Conservation (phyloP, 2,329 filamentous ascomycete genomes). For the Eutypa lata region DNA sequence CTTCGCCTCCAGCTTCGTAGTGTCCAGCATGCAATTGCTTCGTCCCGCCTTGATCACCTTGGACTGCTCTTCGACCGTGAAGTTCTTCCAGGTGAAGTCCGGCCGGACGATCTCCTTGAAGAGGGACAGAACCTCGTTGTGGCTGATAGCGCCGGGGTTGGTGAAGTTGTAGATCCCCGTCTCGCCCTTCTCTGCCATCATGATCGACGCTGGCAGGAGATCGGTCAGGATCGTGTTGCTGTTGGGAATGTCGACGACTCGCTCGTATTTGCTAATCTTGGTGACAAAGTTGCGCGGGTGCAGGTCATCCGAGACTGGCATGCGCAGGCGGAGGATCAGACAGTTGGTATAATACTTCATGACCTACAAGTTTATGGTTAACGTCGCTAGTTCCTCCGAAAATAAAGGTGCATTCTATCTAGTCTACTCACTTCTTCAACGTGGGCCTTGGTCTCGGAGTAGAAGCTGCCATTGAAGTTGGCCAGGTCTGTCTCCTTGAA, state of each 20-base stretch:
- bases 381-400: not conserved
- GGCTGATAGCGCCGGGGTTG: conserved; percentile 68
- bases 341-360: conserved; percentile 60
- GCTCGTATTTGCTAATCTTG: conserved; percentile 64
- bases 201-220: conserved; percentile 58
- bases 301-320: conserved; percentile 67
- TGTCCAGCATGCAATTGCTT: conserved; percentile 64
- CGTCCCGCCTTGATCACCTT: conserved; percentile 66
- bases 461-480: conserved; percentile 67
- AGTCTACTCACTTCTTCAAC: conserved; percentile 54
- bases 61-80: conserved; percentile 62
- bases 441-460: conserved; percentile 63
- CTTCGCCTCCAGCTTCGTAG: conserved; percentile 58
- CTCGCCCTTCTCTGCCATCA: conserved; percentile 59
- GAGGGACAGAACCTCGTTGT: conserved; percentile 63
- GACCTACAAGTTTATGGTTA: conserved; percentile 38
- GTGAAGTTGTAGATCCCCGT: conserved; percentile 68
- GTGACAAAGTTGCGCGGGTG: conserved; percentile 66
- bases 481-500: conserved; percentile 60
- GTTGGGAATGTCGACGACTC: conserved; percentile 66
- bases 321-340: conserved; percentile 64
- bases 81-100: conserved; percentile 61
- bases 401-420: not conserved
- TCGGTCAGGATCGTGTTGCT: conserved; percentile 65
- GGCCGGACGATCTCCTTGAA: conserved; percentile 64